Evolutionary conservation across 148 eudicot species (phyloP), one percentile per base, ranked within the genome.

Genomic region (Bassia scoparia): DNA sequence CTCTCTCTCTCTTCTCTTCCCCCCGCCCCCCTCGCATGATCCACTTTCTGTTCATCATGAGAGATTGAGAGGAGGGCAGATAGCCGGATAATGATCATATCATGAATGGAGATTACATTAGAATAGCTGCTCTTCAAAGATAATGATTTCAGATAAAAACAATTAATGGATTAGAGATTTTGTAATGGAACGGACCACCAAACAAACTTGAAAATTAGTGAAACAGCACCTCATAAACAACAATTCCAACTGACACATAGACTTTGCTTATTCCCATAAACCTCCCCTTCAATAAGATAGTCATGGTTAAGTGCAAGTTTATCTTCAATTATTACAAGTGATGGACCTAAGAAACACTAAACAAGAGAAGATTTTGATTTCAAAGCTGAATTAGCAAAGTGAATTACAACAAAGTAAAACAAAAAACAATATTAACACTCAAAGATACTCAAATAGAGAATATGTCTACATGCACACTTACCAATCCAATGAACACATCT

Each of bases 401-500:
- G n/a, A n/a, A n/a, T n/a, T n/a, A n/a, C n/a, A n/a, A 23, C 41
- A 31, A 18, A 23, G 29, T 23, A 18, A 12, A 17, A 33, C 65
- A 61, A 61, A 61, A 23, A 31, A n/a, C n/a, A n/a, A n/a, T n/a
- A n/a, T n/a, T n/a, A n/a, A n/a, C n/a, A n/a, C n/a, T n/a, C n/a
- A 16, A 73, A 31, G 13, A n/a, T 9, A 8, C 23, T 9, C 59
- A 34, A 37, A 24, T 31, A 44, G 30, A 37, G 59, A 46, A 23
- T 7, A 59, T 33, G 34, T 61, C 23, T 10, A 62, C 2, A 73
- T 48, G 49, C 48, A 30, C 38, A 64, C 50, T 64, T 31, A 75
- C 78, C 67, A 74, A 46, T 43, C 78, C 78, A 30, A 67, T 29
- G 67, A 67, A 1, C 15, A 75, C 64, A 67, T 67, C n/a, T n/a